These are phyloP conservation scores for Suhomyces kunorum DNA, from an alignment of 1,139 yeast genomes.

Conservation along the genomic window DNA sequence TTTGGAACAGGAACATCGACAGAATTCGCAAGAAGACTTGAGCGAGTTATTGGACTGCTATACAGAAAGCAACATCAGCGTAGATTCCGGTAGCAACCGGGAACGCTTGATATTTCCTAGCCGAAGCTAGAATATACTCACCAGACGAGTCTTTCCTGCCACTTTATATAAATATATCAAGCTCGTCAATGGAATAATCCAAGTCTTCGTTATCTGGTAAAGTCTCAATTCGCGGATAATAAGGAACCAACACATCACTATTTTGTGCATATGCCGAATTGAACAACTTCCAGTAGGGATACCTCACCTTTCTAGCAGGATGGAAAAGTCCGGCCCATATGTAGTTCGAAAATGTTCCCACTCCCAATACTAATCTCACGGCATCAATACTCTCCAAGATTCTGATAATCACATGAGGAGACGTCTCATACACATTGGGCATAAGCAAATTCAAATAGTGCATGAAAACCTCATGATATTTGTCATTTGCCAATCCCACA, in stretches of 20 bases:
- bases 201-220: slow-evolving; percentile 21
- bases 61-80: background rate
- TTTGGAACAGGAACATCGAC: slow-evolving; percentile 32
- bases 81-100: background rate
- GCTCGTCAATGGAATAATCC: slow-evolving; percentile 36
- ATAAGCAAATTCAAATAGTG: slow-evolving; percentile 74
- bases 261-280: slow-evolving; percentile 75
- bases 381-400: slow-evolving; percentile 82
- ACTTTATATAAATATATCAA: slow-evolving; percentile 29
- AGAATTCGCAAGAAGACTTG: background rate
- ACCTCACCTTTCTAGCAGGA: slow-evolving; percentile 85
- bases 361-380: slow-evolving; percentile 70
- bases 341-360: slow-evolving; percentile 73
- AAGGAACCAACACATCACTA: slow-evolving; percentile 78
- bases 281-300: slow-evolving; percentile 82
- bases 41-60: background rate
- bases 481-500: slow-evolving; percentile 73
- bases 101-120: slow-evolving; percentile 1
- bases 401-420: slow-evolving; percentile 90
- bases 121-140: background rate
- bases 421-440: slow-evolving; percentile 88
- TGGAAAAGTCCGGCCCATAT: slow-evolving; percentile 89
- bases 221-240: slow-evolving; percentile 64
- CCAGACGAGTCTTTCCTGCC: no score
- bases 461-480: slow-evolving; percentile 58